Percentiles rank a stretch among this genome's conserved stretches.
phyloP scores from a whole-genome alignment of 768 basidiomycete genomes.

The Russula earlei region DNA sequence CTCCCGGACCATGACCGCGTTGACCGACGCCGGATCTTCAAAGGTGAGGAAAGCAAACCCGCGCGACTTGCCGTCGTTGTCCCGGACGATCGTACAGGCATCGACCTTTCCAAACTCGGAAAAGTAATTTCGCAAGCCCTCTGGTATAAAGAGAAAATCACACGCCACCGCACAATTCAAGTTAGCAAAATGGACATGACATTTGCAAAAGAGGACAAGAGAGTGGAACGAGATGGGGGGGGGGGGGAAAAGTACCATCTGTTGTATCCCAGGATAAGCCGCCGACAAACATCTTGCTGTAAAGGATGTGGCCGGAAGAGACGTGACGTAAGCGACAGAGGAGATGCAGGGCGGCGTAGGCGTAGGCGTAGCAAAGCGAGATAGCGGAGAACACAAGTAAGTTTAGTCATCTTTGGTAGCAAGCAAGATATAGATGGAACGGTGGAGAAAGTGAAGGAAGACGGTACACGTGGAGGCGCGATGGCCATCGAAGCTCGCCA shows the following conservation, averaged over 20 bases:
- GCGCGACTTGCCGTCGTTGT: slow-evolving; percentile 85
- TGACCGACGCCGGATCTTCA: slow-evolving; percentile 85
- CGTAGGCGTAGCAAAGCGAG: slow-evolving; percentile 18
- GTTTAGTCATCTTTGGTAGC: slow-evolving; percentile 18
- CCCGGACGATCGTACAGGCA: slow-evolving; percentile 98
- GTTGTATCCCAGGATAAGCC: slow-evolving; percentile 99
- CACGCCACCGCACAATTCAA: slow-evolving; percentile 31
- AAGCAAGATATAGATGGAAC: slow-evolving; percentile 16
- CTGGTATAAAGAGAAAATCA: slow-evolving; percentile 30
- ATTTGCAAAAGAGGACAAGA: slow-evolving; percentile 20
- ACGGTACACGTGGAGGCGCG: slow-evolving; percentile 3
- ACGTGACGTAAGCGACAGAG: slow-evolving; percentile 13
- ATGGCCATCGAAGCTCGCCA: slow-evolving; percentile 11
- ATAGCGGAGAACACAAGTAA: slow-evolving; percentile 18
- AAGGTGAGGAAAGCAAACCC: slow-evolving; percentile 99
- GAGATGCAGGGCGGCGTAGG: slow-evolving; percentile 18
- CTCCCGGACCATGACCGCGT: slow-evolving; percentile 90
- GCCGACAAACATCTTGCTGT: slow-evolving; percentile 99
- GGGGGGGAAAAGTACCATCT: slow-evolving; percentile 62
- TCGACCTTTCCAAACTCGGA: slow-evolving; percentile 94
- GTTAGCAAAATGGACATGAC: slow-evolving; percentile 31
- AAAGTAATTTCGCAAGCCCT: slow-evolving; percentile 79
- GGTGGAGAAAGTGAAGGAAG: slow-evolving; percentile 1
- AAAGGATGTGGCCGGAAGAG: slow-evolving; percentile 20
- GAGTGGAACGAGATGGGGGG: slow-evolving; percentile 27